These are phyloP conservation scores for Scenedesmus sp. DNA, from an alignment of 163 green algal species.

Conservation along the genomic window DNA sequence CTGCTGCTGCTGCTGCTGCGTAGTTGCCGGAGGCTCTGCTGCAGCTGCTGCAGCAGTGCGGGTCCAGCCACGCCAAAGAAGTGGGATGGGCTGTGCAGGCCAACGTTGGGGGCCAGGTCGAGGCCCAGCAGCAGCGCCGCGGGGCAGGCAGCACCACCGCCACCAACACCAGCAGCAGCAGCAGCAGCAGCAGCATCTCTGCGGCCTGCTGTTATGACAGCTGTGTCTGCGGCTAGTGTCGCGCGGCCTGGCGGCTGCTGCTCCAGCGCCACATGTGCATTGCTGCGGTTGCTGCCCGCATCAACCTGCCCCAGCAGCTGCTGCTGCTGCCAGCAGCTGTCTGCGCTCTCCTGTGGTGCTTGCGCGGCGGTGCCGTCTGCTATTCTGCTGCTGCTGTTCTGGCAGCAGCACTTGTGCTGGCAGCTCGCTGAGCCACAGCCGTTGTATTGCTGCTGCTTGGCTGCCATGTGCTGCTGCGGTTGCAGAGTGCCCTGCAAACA, in stretches of 20 bases:
- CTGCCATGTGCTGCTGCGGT: conserved; percentile 46
- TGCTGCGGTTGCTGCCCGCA: background rate
- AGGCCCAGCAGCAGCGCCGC: conserved; percentile 76
- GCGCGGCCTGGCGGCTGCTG: background rate
- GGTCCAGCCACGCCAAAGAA: conserved; percentile 72
- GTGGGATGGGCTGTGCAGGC: conserved; percentile 82
- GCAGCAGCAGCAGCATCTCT: background rate
- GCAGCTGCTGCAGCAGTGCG: conserved; percentile 63
- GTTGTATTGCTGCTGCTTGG: background rate
- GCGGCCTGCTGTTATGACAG: background rate
- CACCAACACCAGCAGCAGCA: conserved; percentile 38
- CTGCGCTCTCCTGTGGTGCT: background rate
- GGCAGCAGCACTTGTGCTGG: conserved; percentile 11
- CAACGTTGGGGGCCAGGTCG: conserved; percentile 73
- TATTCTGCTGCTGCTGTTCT: conserved; percentile 15
- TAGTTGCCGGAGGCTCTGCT: background rate
- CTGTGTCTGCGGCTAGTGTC: background rate
- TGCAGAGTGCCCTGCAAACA: conserved; percentile 62
- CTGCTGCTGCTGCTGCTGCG: conserved; percentile 13
- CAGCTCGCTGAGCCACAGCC: background rate
- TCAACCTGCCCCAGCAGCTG: background rate
- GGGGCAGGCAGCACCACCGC: conserved; percentile 59
- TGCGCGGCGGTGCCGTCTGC: conserved; percentile 21
- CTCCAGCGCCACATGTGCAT: background rate
- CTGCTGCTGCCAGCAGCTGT: conserved; percentile 11